Base-by-base conservation (phyloP, 352 stramenopile genomes). In the Globisporangium nagaii region DNA sequence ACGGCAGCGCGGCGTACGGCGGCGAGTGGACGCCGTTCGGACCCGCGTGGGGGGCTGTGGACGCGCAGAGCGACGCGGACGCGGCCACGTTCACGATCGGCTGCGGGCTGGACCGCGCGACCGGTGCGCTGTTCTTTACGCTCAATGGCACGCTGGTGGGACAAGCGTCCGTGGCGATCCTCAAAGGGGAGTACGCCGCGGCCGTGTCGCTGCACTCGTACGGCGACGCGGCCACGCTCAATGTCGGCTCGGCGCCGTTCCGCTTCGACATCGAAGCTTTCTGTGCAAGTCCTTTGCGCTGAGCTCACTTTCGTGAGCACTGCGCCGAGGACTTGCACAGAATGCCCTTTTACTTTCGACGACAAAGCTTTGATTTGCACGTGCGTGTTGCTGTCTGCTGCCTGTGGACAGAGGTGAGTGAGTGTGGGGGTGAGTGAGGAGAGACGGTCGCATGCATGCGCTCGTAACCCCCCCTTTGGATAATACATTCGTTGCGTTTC, bases 191-290 rank as follows among this genome's bases (percentile, higher is more conserved):
- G 32, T 91, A 88, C 58, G 77, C 84, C 43, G 74, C 78, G 27
- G 82, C 80, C 28, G 73, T 95, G 53, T 88, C 84, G 62, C 75
- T 95, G 25, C 79, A 95, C 54, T 70, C 70, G 32, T 92, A 86
- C 63, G 71, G 72, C 15, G 84, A 95, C 57, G 41, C 67, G 65
- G 82, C 75, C 19, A 61, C 82, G 43, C 58, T 95, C 43, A 93
- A 95, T 58, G 65, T 71, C n/a, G 84, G 84, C 34, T 63, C 69
- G 41, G 79, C 71, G 22, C 76, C 79, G 28, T 95, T 92, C 62
- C 53, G 65, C 53, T 93, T 90, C 70, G 79, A 90, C 62, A 79
- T 95, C 63, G 82, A 95, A 61, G 74, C 68, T 86, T 93, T 88
- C 66, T 95, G 84, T 92, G 81, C 79, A 89, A 90, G 81, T 78